Base-by-base conservation (phyloP, 2,329 filamentous ascomycete genomes). In the Cercospora sp. region DNA sequence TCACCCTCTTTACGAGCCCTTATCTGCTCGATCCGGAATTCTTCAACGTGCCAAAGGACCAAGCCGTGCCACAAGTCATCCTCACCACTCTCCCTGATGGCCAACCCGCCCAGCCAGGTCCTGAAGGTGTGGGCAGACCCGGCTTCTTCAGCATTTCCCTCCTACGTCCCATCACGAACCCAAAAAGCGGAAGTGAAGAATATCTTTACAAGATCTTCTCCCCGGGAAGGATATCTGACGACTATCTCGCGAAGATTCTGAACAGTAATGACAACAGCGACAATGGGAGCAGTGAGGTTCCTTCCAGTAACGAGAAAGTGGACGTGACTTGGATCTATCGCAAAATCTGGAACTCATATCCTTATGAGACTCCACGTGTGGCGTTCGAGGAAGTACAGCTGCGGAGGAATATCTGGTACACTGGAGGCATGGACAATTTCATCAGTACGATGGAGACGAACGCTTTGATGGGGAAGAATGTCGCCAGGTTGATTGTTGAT, bases 361-460 rank as follows among this genome's bases (percentile, higher is more conserved):
- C 95, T 0, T 89, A 92, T 70, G 88, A 93, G 73, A 87, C 89
- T n/a, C 94, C 94, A 0, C 87, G 93, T 0, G 89, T 93, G 0
- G 94, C 91, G 0, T 99, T 98, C 78, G 93, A 97, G 73, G 90
- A 95, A 69, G 87, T 90, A 3, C 82, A 89, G 70, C 78, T 97
- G 3, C 89, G 87, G 5, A 79, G 85, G 6, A 87, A 88, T 0
- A 75, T 94, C 13, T 95, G 85, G 85, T 89, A 90, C 73, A 89
- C 87, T 5, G 83, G 84, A 63, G 86, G 85, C 0, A 96, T 98
- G 53, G 94, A 98, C 81, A 90, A 90, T 73, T 97, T 99, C 78
- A 96, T 98, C 73, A 95, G 91, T 9, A 97, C 93, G 0, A 98
- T 99, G 95, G 95, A 99, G 83, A 97, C 95, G 6, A 97, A 90